A percentile compares a stretch with the other conserved stretches of the same genome.
These are phyloP conservation scores for Ophiostoma himal-ulmi DNA, from an alignment of 2,329 filamentous ascomycete species.

Conservation along the genomic window DNA sequence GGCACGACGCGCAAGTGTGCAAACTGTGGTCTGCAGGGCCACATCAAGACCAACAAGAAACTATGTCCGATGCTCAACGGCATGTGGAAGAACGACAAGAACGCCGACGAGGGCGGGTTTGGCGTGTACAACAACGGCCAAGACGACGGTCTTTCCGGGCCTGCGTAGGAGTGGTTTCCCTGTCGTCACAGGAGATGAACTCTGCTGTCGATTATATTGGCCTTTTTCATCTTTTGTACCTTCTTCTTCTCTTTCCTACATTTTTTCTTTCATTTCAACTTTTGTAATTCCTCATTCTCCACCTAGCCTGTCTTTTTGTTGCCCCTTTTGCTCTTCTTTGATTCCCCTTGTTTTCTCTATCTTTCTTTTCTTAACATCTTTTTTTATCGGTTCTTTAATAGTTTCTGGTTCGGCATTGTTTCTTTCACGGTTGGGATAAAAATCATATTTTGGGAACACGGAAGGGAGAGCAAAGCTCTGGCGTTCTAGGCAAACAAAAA, in stretches of 20 bases:
- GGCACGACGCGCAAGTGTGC: slow-evolving; percentile 88
- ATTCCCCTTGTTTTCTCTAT: background rate
- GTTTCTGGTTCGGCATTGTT: background rate
- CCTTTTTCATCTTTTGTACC: background rate
- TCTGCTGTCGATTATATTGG: background rate
- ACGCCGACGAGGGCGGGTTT: slow-evolving; percentile 54
- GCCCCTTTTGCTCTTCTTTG: background rate
- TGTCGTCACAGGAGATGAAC: background rate
- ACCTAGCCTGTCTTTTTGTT: no score
- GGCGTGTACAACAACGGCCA: slow-evolving; percentile 41
- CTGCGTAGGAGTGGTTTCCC: slow-evolving; percentile 14
- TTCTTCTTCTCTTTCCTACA: background rate
- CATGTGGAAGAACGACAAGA: slow-evolving; percentile 60
- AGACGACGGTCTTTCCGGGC: slow-evolving; percentile 20
- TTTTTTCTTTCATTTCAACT: background rate
- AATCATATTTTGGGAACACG: background rate
- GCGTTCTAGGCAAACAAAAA: background rate
- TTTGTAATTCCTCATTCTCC: background rate
- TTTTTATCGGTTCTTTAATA: background rate
- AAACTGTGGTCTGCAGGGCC: slow-evolving; percentile 92
- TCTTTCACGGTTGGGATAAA: background rate
- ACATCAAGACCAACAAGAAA: slow-evolving; percentile 99
- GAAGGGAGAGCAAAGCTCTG: slow-evolving; percentile 10
- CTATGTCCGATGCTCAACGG: slow-evolving; percentile 82
- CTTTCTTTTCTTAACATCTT: background rate